Evolutionary conservation across 805 yeast genomes (phyloP), one percentile per base, ranked within the genome.

Genomic region (Myxozyma udenii): DNA sequence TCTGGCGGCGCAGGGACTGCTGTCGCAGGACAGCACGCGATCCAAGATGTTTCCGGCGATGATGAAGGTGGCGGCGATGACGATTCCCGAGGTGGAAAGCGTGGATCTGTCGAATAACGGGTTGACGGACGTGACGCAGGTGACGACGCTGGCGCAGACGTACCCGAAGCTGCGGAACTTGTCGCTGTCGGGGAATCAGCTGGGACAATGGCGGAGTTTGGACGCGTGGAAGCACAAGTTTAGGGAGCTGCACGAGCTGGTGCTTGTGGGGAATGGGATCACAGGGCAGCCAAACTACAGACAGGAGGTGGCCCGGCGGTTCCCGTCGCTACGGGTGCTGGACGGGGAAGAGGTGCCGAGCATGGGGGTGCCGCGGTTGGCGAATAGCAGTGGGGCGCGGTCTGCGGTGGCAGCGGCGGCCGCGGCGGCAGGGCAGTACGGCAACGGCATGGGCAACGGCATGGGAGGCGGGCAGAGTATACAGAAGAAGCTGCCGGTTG

Each of bases 1-100:
- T 9, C 72, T 91, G 37, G 70, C 68, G 11, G 70, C 75, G 18
- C 76, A 76, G 54, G 95, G 95, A 0, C 72, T 87, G 46, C 81
- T 89, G 55, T 77, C 79, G 14, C 71, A 81, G 3, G 71, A 78
- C 14, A 68, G 80, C 9, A 80, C 87, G 1, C 44, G 53, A 22
- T 50, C 61, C 5, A 93, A 91, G 68, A 83, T 89, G 77, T 88
- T 91, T 67, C 85, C 88, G 9, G 98, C 98, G 0, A 70, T 93
- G 58, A 80, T 56, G 59, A 50, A 46, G 44, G 40, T 54, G 7
- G 46, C 44, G 30, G 18, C 43, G 19, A 40, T 38, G 52, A 37
- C 38, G 6, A 2, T 61, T 19, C 32, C 35, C 32, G 36, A 28
- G 16, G 59, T 61, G 9, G 64, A 61, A 12, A 55, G 60, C 32